Evolutionary conservation across 257 asterid species (phyloP).

Genomic region (Sherardia arvensis): DNA sequence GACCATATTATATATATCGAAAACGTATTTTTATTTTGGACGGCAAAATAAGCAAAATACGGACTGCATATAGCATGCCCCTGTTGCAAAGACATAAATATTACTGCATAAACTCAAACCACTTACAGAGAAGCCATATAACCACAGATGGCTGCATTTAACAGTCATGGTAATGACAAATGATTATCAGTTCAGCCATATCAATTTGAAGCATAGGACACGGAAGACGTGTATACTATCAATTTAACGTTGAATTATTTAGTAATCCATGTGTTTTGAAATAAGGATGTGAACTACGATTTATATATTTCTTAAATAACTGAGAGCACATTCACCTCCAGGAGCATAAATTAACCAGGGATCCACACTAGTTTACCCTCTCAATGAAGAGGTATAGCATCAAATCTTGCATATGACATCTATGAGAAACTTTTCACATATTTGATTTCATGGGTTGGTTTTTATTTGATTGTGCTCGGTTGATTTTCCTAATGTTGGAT

Average conservation of each 20-base stretch:
- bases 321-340: neutral
- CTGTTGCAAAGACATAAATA: constrained; percentile 5
- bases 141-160: neutral
- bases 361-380: neutral
- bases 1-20: too few relatives aligned
- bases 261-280: neutral
- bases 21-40: too few relatives aligned
- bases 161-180: neutral
- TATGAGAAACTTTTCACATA: constrained; percentile 13
- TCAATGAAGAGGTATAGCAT: neutral
- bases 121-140: neutral
- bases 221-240: neutral
- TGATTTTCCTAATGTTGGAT: too few relatives aligned
- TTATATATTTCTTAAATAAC: neutral
- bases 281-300: neutral
- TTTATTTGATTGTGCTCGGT: too few relatives aligned
- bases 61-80: too few relatives aligned
- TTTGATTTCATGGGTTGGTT: too few relatives aligned
- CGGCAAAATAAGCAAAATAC: too few relatives aligned
- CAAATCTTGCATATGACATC: neutral
- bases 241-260: neutral
- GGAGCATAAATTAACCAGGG: neutral
- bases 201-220: neutral
- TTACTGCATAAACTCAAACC: neutral
- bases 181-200: neutral